These are phyloP conservation scores for Ilyonectria destructans DNA, from an alignment of 2,329 filamentous ascomycete genomes.

Conservation along the genomic window DNA sequence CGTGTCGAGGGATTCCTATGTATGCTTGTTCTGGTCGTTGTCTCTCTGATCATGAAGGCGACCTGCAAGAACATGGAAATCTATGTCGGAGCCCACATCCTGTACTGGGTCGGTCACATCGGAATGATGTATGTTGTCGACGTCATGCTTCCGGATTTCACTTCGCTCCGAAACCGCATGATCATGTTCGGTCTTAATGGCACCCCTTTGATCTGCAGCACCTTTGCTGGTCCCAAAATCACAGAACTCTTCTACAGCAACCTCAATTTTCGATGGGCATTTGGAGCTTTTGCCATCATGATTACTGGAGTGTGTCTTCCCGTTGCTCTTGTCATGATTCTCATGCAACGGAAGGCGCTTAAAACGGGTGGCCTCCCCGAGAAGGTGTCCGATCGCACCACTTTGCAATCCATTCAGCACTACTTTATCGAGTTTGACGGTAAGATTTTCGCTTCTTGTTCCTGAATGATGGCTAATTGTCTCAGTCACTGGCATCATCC, in stretches of 20 bases:
- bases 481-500: constrained; percentile 66
- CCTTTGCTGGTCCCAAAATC: constrained; percentile 56
- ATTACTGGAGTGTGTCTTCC: constrained; percentile 74
- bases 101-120: constrained; percentile 74
- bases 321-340: constrained; percentile 68
- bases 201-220: constrained; percentile 62
- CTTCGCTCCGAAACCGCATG: constrained; percentile 61
- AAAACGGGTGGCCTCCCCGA: constrained; percentile 62
- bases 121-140: constrained; percentile 60
- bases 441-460: constrained; percentile 67
- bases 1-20: constrained; percentile 63
- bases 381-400: constrained; percentile 58
- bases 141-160: constrained; percentile 63
- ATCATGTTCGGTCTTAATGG: constrained; percentile 62
- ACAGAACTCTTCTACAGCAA: constrained; percentile 44
- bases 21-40: constrained; percentile 58
- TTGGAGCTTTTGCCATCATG: constrained; percentile 77
- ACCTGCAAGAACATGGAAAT: constrained; percentile 70
- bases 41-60: constrained; percentile 77
- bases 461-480: constrained; percentile 68
- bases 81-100: constrained; percentile 74
- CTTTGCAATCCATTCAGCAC: constrained; percentile 59
- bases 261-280: constrained; percentile 55
- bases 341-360: constrained; percentile 71
- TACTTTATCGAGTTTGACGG: constrained; percentile 46